phyloP scores from a whole-genome alignment of 441 rosid genomes.

The Adansonia gregorii region DNA sequence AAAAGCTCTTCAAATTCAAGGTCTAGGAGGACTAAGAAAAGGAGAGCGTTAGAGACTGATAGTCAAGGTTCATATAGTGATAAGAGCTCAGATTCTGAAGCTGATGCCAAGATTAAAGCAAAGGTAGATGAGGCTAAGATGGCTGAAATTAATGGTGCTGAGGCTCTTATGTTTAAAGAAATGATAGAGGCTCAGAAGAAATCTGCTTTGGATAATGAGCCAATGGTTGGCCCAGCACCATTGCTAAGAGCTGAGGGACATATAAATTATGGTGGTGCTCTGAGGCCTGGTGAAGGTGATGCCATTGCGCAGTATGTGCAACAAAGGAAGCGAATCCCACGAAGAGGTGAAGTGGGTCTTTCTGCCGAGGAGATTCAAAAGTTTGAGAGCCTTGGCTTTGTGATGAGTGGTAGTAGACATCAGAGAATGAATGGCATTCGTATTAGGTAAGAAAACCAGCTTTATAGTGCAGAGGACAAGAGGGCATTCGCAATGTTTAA shows the following conservation, averaged over 20 bases:
- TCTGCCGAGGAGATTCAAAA: slow-evolving; percentile 91
- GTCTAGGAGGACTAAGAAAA: slow-evolving; percentile 44
- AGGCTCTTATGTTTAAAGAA: slow-evolving; percentile 67
- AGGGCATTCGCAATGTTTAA: slow-evolving; percentile 93
- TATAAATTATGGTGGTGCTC: slow-evolving; percentile 91
- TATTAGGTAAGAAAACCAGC: slow-evolving; percentile 97
- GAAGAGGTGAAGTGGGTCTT: slow-evolving; percentile 99
- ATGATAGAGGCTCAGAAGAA: slow-evolving; percentile 80
- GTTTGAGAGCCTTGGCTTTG: slow-evolving; percentile 91
- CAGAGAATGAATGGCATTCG: slow-evolving; percentile 98
- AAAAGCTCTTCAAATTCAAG: slow-evolving; percentile 30
- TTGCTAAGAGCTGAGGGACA: slow-evolving; percentile 90
- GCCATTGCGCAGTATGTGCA: slow-evolving; percentile 96
- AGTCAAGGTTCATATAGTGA: slow-evolving; percentile 31
- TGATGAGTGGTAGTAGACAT: slow-evolving; percentile 98
- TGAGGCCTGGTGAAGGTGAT: slow-evolving; percentile 97
- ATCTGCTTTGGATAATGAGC: slow-evolving; percentile 64
- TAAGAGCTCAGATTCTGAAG: slow-evolving; percentile 43
- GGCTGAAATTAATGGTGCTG: slow-evolving; percentile 64
- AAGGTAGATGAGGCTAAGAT: slow-evolving; percentile 45
- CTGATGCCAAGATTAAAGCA: slow-evolving; percentile 35
- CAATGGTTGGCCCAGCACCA: slow-evolving; percentile 82
- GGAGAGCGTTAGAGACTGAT: slow-evolving; percentile 44
- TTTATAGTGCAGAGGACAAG: slow-evolving; percentile 95
- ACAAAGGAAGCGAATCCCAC: slow-evolving; percentile 96